These are phyloP conservation scores for Aspergillus heteromorphus DNA, from an alignment of 495 filamentous ascomycete species.

Conservation along the genomic window DNA sequence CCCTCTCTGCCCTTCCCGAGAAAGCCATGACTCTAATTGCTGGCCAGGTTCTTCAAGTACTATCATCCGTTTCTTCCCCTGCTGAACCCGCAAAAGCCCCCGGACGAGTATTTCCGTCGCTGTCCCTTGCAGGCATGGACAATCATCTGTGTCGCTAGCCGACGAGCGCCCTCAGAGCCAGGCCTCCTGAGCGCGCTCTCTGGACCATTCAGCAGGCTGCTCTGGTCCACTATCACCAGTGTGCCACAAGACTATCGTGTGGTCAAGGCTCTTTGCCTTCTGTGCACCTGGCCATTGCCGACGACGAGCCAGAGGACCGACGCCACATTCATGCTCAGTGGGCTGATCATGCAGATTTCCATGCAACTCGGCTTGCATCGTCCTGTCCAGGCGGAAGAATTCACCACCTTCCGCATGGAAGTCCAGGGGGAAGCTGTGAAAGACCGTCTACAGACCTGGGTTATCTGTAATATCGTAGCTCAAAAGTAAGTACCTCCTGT, in stretches of 20 bases:
- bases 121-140: constrained; percentile 81
- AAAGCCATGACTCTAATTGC: constrained; percentile 9
- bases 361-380: constrained; percentile 87
- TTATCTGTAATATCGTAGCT: constrained; percentile 85
- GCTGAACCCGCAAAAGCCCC: constrained; percentile 62
- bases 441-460: constrained; percentile 85
- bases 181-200: constrained; percentile 65
- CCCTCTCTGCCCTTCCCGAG: neutral
- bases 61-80: constrained; percentile 88
- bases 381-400: constrained; percentile 86
- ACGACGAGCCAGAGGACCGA: constrained; percentile 81
- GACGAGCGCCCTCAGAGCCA: constrained; percentile 64
- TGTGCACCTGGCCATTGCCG: constrained; percentile 90
- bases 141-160: constrained; percentile 74
- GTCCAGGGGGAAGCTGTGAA: constrained; percentile 78
- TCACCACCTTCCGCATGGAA: constrained; percentile 75
- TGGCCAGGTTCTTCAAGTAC: constrained; percentile 58
- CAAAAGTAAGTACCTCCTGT: constrained; percentile 52
- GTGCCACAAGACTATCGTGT: constrained; percentile 82
- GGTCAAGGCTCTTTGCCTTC: constrained; percentile 81
- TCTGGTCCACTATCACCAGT: constrained; percentile 77
- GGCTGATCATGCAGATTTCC: constrained; percentile 91
- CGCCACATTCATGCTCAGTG: constrained; percentile 83
- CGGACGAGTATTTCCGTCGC: constrained; percentile 71
- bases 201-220: constrained; percentile 63